A percentile compares a stretch with the other conserved stretches of the same genome.
phyloP scores from a whole-genome alignment of 164 flowering plant species.

The Magnolia changhungtana region DNA sequence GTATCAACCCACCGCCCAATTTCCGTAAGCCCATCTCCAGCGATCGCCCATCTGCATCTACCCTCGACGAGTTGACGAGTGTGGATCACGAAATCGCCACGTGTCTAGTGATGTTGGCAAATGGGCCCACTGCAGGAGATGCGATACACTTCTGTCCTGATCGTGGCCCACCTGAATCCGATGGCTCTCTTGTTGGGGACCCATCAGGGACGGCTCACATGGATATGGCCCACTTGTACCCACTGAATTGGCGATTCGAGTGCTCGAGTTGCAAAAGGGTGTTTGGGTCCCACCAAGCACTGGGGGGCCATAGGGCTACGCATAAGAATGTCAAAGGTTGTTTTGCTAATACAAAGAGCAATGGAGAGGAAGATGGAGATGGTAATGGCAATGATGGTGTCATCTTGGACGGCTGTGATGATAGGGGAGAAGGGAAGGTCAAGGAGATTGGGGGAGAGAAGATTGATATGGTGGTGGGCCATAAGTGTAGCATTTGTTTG shows the following conservation, averaged over 20 bases:
- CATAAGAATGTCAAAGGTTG: slow-evolving; percentile 86
- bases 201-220: background rate
- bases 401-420: slow-evolving; percentile 4
- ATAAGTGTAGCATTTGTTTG: slow-evolving; percentile 56
- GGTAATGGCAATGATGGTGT: slow-evolving; percentile 3
- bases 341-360: slow-evolving; percentile 50
- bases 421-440: slow-evolving; percentile 14
- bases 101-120: slow-evolving; percentile 53
- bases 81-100: slow-evolving; percentile 70
- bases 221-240: background rate
- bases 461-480: slow-evolving; percentile 26
- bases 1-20: slow-evolving; percentile 77
- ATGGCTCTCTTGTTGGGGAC: slow-evolving; percentile 1
- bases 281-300: slow-evolving; percentile 73
- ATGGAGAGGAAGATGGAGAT: slow-evolving; percentile 16
- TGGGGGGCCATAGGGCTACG: slow-evolving; percentile 84
- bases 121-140: slow-evolving; percentile 12
- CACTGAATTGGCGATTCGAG: slow-evolving; percentile 40
- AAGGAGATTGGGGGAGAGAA: background rate
- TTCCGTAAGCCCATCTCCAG: slow-evolving; percentile 8
- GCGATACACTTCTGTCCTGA: background rate
- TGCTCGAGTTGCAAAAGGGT: slow-evolving; percentile 84
- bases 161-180: slow-evolving; percentile 2
- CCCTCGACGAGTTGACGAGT: slow-evolving; percentile 22
- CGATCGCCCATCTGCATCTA: background rate